Evolutionary conservation across 179 eudicot genomes (phyloP).

Genomic region (Patellifolia procumbens): DNA sequence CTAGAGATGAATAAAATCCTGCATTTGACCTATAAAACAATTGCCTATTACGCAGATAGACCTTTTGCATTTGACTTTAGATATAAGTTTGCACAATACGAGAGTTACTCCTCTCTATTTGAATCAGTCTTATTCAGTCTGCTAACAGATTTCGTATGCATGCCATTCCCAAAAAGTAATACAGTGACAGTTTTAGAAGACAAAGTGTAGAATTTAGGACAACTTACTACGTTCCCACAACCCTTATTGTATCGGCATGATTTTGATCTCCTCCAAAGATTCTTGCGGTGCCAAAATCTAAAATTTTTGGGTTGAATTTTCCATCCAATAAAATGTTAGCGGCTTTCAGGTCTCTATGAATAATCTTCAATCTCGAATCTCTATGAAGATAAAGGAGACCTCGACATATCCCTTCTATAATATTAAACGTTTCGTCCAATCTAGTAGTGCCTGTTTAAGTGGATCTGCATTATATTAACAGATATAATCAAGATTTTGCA

Average conservation of each 20-base stretch:
- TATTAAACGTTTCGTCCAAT: conserved; percentile 52
- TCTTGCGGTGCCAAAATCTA: conserved; percentile 64
- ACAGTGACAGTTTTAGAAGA: too few species aligned
- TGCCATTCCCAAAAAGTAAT: too few species aligned
- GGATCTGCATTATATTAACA: background rate
- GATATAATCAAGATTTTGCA: too few species aligned
- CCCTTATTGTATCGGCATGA: conserved; percentile 43
- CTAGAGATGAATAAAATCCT: too few species aligned
- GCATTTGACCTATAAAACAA: too few species aligned
- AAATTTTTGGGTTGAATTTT: conserved; percentile 55
- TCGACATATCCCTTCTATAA: conserved; percentile 52
- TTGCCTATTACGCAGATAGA: too few species aligned
- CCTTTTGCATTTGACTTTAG: too few species aligned
- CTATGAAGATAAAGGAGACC: conserved; percentile 60
- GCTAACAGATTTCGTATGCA: too few species aligned
- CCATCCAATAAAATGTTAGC: conserved; percentile 53
- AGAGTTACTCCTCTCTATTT: too few species aligned
- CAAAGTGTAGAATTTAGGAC: background rate
- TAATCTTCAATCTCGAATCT: conserved; percentile 53
- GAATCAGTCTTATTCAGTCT: too few species aligned
- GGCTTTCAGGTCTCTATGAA: conserved; percentile 59
- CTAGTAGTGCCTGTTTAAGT: background rate
- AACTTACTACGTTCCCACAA: conserved; percentile 65
- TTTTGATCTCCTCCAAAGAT: conserved; percentile 44
- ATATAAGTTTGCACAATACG: too few species aligned